Percentiles rank a stretch among this genome's conserved stretches.
These are phyloP conservation scores for Phylloporus arenicola DNA, from an alignment of 768 basidiomycete species.

Conservation along the genomic window DNA sequence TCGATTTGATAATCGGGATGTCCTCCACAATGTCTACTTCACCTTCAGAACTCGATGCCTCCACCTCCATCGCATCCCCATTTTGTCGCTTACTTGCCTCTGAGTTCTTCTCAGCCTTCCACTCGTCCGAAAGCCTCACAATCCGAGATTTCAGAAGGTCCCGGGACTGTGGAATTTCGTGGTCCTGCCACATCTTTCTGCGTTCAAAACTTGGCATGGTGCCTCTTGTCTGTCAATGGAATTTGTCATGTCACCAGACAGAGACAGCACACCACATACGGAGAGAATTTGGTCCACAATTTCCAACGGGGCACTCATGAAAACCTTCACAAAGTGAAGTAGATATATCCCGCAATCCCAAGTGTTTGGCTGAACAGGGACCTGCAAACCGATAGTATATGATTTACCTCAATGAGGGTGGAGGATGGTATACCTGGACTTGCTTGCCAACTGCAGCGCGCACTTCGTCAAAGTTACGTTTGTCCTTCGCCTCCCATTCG, in stretches of 20 bases:
- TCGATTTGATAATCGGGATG: conserved; percentile 6
- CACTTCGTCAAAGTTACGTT: conserved; percentile 41
- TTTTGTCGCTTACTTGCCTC: conserved; percentile 28
- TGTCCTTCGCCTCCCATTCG: conserved; percentile 70
- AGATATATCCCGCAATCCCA: conserved; percentile 93
- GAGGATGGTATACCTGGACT: conserved; percentile 42
- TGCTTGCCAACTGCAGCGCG: conserved; percentile 41
- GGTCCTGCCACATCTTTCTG: conserved; percentile 48
- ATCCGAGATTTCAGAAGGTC: conserved; percentile 41
- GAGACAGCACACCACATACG: conserved; percentile 6
- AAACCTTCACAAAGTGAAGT: conserved; percentile 76
- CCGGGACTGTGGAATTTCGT: conserved; percentile 43
- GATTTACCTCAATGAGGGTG: background rate
- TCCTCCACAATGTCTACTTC: conserved; percentile 38
- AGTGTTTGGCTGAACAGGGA: conserved; percentile 83
- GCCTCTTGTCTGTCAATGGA: conserved; percentile 27
- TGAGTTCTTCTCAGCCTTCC: conserved; percentile 42
- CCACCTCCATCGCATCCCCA: conserved; percentile 12
- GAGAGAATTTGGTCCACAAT: conserved; percentile 47
- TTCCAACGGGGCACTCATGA: conserved; percentile 57
- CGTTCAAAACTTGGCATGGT: conserved; percentile 34
- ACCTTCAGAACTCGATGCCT: conserved; percentile 31
- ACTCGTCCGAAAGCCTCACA: conserved; percentile 44
- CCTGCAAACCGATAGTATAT: conserved; percentile 39
- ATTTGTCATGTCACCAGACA: background rate